Conservation (phyloP, 495 filamentous ascomycete species). For the Penicillium lagena region DNA sequence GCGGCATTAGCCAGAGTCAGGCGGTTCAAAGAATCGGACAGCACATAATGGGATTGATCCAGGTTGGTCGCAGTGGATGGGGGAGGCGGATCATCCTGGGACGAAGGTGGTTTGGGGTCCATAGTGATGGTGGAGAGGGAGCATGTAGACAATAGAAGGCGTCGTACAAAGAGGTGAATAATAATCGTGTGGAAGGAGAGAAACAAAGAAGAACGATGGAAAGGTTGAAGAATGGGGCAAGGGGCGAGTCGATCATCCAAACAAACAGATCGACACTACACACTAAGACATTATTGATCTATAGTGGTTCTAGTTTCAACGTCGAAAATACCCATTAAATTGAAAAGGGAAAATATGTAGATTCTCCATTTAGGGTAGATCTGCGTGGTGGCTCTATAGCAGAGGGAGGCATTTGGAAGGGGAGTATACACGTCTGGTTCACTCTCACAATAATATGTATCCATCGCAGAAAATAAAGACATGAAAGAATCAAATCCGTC, state of each 20-base stretch:
- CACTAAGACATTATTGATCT: neutral
- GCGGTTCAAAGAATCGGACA: constrained; percentile 38
- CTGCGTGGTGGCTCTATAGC: too few relatives aligned
- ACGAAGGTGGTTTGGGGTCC: constrained; percentile 25
- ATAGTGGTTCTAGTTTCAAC: neutral
- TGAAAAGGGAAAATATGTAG: too few relatives aligned
- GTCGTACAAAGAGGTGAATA: too few relatives aligned
- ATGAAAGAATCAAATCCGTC: neutral
- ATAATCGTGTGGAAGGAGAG: neutral
- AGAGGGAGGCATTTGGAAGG: too few relatives aligned
- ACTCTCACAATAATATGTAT: too few relatives aligned
- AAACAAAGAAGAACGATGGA: neutral
- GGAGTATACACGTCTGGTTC: too few relatives aligned
- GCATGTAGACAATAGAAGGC: neutral
- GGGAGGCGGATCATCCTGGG: constrained; percentile 17
- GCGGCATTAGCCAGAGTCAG: constrained; percentile 40
- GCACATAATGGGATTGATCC: constrained; percentile 8
- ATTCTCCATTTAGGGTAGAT: too few relatives aligned
- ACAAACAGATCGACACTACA: constrained; percentile 3
- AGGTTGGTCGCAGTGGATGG: constrained; percentile 11
- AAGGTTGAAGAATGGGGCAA: constrained; percentile 3
- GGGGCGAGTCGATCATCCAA: constrained; percentile 13
- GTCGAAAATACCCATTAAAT: too few relatives aligned
- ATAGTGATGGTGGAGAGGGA: constrained; percentile 21
- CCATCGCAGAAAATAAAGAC: neutral